Evolutionary conservation across 2,329 filamentous ascomycete genomes (phyloP).

Genomic region (Cercospora zeina): DNA sequence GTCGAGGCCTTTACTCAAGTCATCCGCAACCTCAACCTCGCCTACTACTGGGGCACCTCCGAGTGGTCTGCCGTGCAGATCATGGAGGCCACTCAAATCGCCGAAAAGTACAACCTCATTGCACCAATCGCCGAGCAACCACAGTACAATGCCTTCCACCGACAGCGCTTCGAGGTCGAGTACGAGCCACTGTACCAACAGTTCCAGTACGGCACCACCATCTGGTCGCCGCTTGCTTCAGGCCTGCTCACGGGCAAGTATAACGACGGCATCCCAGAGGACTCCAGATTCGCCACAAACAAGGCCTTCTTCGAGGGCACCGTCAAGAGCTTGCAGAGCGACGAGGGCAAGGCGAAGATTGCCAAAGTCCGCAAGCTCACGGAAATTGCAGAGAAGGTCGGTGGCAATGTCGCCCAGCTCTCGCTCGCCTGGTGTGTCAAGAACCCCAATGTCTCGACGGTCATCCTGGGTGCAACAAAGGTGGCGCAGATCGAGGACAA

Average conservation of each 20-base stretch:
- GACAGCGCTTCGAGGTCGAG: conserved; percentile 62
- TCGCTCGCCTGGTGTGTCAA: conserved; percentile 61
- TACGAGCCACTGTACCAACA: conserved; percentile 59
- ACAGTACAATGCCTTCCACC: conserved; percentile 63
- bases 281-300: conserved; percentile 61
- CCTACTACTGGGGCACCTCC: conserved; percentile 65
- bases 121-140: conserved; percentile 57
- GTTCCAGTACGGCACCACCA: conserved; percentile 59
- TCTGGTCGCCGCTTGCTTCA: conserved; percentile 58
- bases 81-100: conserved; percentile 57
- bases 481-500: conserved; percentile 52
- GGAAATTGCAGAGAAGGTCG: conserved; percentile 53
- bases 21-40: conserved; percentile 58
- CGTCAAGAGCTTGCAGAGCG: conserved; percentile 53
- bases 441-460: conserved; percentile 58
- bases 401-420: conserved; percentile 53
- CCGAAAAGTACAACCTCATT: conserved; percentile 60
- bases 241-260: conserved; percentile 65
- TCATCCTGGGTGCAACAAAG: conserved; percentile 58
- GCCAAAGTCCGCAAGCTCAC: conserved; percentile 59
- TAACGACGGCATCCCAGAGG: conserved; percentile 62
- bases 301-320: conserved; percentile 59
- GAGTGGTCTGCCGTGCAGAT: conserved; percentile 63
- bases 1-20: conserved; percentile 57
- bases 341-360: conserved; percentile 55